These are phyloP conservation scores for Oidium heveae DNA, from an alignment of 2,329 filamentous ascomycete species.

Conservation along the genomic window DNA sequence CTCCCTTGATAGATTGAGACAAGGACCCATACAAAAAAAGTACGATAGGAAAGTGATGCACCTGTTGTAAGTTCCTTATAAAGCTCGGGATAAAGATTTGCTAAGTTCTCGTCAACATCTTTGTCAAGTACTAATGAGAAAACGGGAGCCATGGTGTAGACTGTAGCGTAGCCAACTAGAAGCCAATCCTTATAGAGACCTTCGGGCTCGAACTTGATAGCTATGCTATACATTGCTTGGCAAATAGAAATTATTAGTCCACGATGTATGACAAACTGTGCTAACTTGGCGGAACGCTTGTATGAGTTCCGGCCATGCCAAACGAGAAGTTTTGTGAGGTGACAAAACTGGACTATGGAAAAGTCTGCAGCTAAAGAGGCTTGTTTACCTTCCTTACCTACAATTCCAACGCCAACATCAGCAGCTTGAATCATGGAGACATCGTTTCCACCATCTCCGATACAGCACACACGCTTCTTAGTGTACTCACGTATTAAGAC, in stretches of 20 bases:
- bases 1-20: constrained; percentile 89
- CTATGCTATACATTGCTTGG: constrained; percentile 93
- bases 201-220: constrained; percentile 74
- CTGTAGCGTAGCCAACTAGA: constrained; percentile 82
- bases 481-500: constrained; percentile 74
- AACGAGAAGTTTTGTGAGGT: constrained; percentile 87
- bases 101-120: constrained; percentile 81
- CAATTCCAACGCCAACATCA: constrained; percentile 91
- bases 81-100: constrained; percentile 85
- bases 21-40: constrained; percentile 90
- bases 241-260: constrained; percentile 87
- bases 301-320: constrained; percentile 98
- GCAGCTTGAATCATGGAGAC: constrained; percentile 98
- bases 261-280: constrained; percentile 94
- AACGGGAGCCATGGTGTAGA: constrained; percentile 85
- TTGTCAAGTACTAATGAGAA: constrained; percentile 83
- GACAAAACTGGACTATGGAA: constrained; percentile 82
- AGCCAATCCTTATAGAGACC: constrained; percentile 93
- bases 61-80: constrained; percentile 93
- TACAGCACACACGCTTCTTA: constrained; percentile 88
- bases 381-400: constrained; percentile 90
- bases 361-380: constrained; percentile 91
- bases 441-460: constrained; percentile 94
- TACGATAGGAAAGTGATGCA: constrained; percentile 66
- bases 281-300: constrained; percentile 83